Evolutionary conservation across 2,329 filamentous ascomycete genomes (phyloP).

Genomic region (Epicoccum nigrum): DNA sequence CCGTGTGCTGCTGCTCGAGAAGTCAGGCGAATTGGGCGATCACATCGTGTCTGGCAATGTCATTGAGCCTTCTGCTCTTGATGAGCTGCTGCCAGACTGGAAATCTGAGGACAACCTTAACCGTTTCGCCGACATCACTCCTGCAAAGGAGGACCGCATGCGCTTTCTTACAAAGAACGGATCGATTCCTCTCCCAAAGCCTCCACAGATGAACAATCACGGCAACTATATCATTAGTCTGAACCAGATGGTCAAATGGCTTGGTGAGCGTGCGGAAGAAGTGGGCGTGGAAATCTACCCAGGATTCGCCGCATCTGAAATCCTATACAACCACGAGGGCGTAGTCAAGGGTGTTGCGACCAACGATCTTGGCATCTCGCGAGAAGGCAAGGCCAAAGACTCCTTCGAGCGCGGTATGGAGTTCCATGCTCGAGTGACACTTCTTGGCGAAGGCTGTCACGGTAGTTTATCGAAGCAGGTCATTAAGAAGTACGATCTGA

Average conservation of each 20-base stretch:
- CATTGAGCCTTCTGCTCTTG: conserved; percentile 83
- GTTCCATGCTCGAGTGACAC: conserved; percentile 88
- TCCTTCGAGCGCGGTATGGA: conserved; percentile 97
- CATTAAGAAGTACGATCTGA: conserved; percentile 89
- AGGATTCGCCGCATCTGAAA: conserved; percentile 91
- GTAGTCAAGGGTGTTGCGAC: conserved; percentile 94
- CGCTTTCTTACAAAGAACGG: conserved; percentile 85
- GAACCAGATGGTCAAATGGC: conserved; percentile 94
- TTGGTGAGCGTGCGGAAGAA: conserved; percentile 95
- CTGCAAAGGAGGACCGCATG: conserved; percentile 85
- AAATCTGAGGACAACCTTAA: conserved; percentile 84
- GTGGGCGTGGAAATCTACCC: conserved; percentile 94
- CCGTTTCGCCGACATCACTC: conserved; percentile 85
- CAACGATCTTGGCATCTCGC: conserved; percentile 86
- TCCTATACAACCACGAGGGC: conserved; percentile 85
- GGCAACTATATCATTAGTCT: conserved; percentile 97
- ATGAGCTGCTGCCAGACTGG: conserved; percentile 95
- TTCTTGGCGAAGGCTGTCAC: conserved; percentile 95
- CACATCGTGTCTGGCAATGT: conserved; percentile 97
- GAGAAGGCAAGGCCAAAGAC: conserved; percentile 84
- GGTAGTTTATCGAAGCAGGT: conserved; percentile 95
- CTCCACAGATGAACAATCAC: conserved; percentile 97
- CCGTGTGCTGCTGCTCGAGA: conserved; percentile 88
- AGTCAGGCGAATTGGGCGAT: conserved; percentile 91
- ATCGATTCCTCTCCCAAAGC: conserved; percentile 80